Evolutionary conservation across 1,284 basidiomycete genomes (phyloP).

Genomic region (Leccinum glutinopallens): DNA sequence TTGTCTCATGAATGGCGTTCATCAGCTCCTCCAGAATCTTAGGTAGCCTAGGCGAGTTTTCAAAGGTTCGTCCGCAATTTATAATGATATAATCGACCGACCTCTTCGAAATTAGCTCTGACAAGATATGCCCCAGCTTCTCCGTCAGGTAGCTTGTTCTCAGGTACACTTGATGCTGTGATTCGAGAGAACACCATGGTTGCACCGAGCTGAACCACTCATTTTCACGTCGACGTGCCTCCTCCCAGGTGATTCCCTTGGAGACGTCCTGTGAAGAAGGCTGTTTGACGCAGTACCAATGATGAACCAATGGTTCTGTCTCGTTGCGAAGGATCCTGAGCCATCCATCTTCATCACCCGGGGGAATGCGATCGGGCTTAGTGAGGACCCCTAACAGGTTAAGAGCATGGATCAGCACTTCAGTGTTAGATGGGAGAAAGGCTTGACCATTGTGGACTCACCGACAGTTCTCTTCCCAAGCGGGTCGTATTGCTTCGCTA

Average conservation of each 20-base stretch:
- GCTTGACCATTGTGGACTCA: conserved; percentile 32
- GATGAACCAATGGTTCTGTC: conserved; percentile 55
- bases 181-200: conserved; percentile 60
- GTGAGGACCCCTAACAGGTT: conserved; percentile 66
- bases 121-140: conserved; percentile 55
- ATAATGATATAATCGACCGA: conserved; percentile 26
- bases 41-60: conserved; percentile 52
- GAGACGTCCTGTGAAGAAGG: conserved; percentile 59
- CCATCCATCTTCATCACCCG: conserved; percentile 65
- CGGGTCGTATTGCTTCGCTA: conserved; percentile 60
- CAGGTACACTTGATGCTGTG: conserved; percentile 50
- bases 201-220: conserved; percentile 59
- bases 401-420: background rate
- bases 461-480: conserved; percentile 70
- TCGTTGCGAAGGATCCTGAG: conserved; percentile 59
- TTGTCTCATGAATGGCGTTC: conserved; percentile 45
- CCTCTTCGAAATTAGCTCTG: conserved; percentile 60
- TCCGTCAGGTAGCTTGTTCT: conserved; percentile 58
- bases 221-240: conserved; percentile 62
- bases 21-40: conserved; percentile 55
- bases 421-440: background rate
- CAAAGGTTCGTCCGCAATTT: too few species aligned
- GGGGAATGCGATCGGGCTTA: conserved; percentile 64
- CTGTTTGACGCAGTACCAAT: conserved; percentile 78
- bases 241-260: conserved; percentile 57